These are phyloP conservation scores for Linnemannia hyalina DNA, from an alignment of 192 early-diverging fungal genomes.

Conservation along the genomic window DNA sequence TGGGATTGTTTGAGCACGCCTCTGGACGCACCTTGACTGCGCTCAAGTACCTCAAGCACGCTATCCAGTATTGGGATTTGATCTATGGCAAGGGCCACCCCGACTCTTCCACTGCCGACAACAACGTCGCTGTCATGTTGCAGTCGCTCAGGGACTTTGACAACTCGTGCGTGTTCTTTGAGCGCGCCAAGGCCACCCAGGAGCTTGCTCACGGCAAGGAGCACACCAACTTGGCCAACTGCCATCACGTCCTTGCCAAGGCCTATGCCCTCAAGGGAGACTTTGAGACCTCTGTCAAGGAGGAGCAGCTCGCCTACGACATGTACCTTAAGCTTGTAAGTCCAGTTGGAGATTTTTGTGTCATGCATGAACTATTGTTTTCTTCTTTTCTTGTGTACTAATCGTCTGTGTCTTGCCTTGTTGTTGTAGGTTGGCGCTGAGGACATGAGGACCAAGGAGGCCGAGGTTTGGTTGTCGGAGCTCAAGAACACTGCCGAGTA, in stretches of 20 bases:
- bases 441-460: conserved; percentile 80
- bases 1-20: conserved; percentile 92
- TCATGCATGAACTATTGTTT: not conserved
- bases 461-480: conserved; percentile 74
- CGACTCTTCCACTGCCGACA: conserved; percentile 88
- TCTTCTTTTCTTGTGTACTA: not conserved
- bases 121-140: conserved; percentile 82
- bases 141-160: conserved; percentile 75
- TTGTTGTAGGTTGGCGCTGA: conserved; percentile 71
- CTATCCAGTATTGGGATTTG: conserved; percentile 84
- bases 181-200: conserved; percentile 77
- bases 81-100: conserved; percentile 83
- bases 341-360: not conserved
- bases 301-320: conserved; percentile 76
- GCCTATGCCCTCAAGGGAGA: conserved; percentile 78
- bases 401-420: not conserved
- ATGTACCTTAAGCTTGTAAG: conserved; percentile 69
- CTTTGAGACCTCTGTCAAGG: conserved; percentile 80
- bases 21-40: conserved; percentile 78
- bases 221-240: conserved; percentile 62
- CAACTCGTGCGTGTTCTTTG: conserved; percentile 76
- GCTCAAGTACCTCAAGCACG: conserved; percentile 86
- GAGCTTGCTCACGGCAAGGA: conserved; percentile 76
- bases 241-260: conserved; percentile 83
- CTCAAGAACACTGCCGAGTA: conserved; percentile 58